These are phyloP conservation scores for Colletotrichum australisinense DNA, from an alignment of 2,329 filamentous ascomycete species.

Conservation along the genomic window DNA sequence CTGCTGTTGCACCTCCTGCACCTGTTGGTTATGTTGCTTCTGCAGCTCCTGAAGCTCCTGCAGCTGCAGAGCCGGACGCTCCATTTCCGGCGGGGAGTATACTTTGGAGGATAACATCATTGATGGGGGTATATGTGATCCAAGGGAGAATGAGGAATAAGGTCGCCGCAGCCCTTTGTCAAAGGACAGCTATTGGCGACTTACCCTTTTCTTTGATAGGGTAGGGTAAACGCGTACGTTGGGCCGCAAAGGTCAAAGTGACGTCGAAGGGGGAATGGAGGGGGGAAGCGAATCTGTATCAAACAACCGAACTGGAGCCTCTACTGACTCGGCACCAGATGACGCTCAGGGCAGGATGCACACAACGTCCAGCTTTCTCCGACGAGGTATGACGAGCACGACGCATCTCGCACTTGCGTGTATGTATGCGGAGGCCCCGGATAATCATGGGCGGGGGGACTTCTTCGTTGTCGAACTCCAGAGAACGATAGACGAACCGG, in stretches of 20 bases:
- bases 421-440: background rate
- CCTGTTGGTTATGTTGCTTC: constrained; percentile 10
- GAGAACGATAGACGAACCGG: background rate
- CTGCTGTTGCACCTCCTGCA: background rate
- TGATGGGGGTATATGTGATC: background rate
- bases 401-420: background rate
- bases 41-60: constrained; percentile 24
- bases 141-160: background rate
- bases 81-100: background rate
- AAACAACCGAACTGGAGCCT: constrained; percentile 21
- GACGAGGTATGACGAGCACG: background rate
- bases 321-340: constrained; percentile 16
- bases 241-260: background rate
- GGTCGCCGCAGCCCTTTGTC: background rate
- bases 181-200: background rate
- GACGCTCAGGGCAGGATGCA: constrained; percentile 25
- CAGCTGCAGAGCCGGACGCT: constrained; percentile 21
- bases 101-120: background rate
- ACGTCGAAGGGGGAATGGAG: background rate
- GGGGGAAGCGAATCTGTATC: constrained; percentile 8
- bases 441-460: background rate
- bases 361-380: constrained; percentile 5
- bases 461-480: background rate
- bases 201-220: background rate
- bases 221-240: background rate